Percentiles rank a stretch among this genome's conserved stretches.
phyloP scores from a whole-genome alignment of 495 filamentous ascomycete species.

The Aspergillus affinis region DNA sequence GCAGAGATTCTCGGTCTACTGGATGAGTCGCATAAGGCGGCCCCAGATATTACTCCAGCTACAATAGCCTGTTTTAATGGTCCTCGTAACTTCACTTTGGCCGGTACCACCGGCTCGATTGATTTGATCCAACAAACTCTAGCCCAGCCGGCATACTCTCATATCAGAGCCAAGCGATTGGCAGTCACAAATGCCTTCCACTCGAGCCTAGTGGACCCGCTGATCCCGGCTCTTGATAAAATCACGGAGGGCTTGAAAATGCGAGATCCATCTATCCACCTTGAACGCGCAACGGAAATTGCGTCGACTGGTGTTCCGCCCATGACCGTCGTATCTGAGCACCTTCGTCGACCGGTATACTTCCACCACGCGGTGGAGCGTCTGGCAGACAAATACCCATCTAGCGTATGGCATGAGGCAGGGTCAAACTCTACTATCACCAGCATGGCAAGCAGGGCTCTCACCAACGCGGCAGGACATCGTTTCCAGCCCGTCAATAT shows the following conservation, averaged over 20 bases:
- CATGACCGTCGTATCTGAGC: conserved; percentile 39
- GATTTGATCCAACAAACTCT: conserved; percentile 19
- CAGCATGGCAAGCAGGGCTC: conserved; percentile 38
- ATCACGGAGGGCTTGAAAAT: conserved; percentile 28
- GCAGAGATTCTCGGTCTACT: conserved; percentile 4
- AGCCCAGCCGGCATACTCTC: conserved; percentile 5
- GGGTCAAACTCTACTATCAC: conserved; percentile 51
- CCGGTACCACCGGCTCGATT: conserved; percentile 38
- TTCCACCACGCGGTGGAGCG: conserved; percentile 50
- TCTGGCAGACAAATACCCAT: conserved; percentile 32
- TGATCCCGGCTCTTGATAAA: conserved; percentile 30
- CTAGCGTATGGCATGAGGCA: conserved; percentile 50
- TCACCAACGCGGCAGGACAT: conserved; percentile 12
- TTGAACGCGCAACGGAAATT: conserved; percentile 34
- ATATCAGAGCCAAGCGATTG: conserved; percentile 38
- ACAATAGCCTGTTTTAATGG: conserved; percentile 54
- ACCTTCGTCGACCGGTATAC: conserved; percentile 52
- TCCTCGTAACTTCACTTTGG: conserved; percentile 44
- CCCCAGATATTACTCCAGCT: conserved; percentile 1
- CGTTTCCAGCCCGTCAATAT: conserved; percentile 48
- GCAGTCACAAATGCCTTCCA: conserved; percentile 56
- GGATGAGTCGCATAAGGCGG: neutral
- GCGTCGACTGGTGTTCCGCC: conserved; percentile 32
- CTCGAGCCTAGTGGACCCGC: conserved; percentile 41
- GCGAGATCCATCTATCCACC: conserved; percentile 29